A percentile compares a stretch with the other conserved stretches of the same genome.
Evolutionary conservation across 2,329 filamentous ascomycete species (phyloP).

Genomic region (Stagonosporopsis vannaccii): DNA sequence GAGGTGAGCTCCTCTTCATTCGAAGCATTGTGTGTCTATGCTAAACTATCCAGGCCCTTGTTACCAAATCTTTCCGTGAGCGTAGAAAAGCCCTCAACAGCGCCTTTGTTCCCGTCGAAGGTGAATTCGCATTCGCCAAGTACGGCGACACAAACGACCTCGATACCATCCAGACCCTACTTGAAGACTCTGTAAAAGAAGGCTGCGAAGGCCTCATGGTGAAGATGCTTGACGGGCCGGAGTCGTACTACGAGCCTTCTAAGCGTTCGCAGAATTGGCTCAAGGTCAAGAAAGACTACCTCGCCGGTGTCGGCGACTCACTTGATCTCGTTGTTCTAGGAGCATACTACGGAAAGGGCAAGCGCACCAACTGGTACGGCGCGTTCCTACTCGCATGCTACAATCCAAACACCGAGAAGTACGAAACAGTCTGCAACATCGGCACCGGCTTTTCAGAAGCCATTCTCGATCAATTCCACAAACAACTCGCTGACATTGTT

Average conservation of each 20-base stretch:
- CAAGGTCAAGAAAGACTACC: constrained; percentile 98
- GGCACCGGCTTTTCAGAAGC: constrained; percentile 96
- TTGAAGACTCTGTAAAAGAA: constrained; percentile 94
- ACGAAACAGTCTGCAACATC: constrained; percentile 98
- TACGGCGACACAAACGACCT: constrained; percentile 86
- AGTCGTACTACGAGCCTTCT: constrained; percentile 94
- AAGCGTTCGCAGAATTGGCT: constrained; percentile 98
- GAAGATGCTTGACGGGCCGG: constrained; percentile 94
- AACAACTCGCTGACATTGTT: constrained; percentile 74
- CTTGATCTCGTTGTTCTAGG: constrained; percentile 95
- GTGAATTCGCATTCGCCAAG: constrained; percentile 90
- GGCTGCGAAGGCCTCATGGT: constrained; percentile 99
- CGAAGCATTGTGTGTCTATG: not conserved
- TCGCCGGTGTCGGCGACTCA: constrained; percentile 90
- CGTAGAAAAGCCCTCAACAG: constrained; percentile 76
- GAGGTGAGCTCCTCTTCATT: constrained; percentile 59
- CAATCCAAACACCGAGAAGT: constrained; percentile 79
- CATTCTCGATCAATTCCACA: constrained; percentile 87
- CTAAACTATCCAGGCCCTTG: constrained; percentile 65
- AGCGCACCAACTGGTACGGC: constrained; percentile 93
- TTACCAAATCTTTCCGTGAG: constrained; percentile 85
- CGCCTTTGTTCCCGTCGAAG: constrained; percentile 80
- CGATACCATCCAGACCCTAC: constrained; percentile 88
- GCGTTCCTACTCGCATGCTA: constrained; percentile 96
- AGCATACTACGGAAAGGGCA: constrained; percentile 92